Conservation (phyloP, 2,329 filamentous ascomycete species). For the Bipolaris cookei region DNA sequence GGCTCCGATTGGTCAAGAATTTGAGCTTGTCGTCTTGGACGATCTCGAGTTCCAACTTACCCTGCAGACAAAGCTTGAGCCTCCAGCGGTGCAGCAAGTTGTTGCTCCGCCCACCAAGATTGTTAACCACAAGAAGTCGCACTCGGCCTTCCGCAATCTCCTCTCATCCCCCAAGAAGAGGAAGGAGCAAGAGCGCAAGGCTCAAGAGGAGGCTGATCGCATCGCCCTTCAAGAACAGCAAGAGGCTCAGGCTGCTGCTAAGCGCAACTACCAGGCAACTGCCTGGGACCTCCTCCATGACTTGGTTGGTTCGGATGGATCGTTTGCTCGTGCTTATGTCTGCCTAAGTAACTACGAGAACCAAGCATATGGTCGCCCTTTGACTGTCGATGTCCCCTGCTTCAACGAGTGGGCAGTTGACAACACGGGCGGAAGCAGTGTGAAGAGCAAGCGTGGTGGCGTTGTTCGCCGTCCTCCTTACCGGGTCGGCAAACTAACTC, state of each 20-base stretch:
- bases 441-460: constrained; percentile 87
- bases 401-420: constrained; percentile 99
- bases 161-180: constrained; percentile 90
- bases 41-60: constrained; percentile 99
- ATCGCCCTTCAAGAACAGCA: constrained; percentile 57
- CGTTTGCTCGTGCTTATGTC: constrained; percentile 92
- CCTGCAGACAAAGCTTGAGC: constrained; percentile 91
- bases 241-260: constrained; percentile 53
- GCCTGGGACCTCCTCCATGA: constrained; percentile 88
- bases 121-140: constrained; percentile 75
- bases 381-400: constrained; percentile 86
- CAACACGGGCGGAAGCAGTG: constrained; percentile 77
- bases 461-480: constrained; percentile 87
- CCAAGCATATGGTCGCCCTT: constrained; percentile 84
- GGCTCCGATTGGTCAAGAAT: constrained; percentile 95
- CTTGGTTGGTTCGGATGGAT: constrained; percentile 87
- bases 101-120: constrained; percentile 65
- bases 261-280: constrained; percentile 67
- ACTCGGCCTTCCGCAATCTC: constrained; percentile 79
- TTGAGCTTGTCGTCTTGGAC: constrained; percentile 94
- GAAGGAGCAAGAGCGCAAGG: constrained; percentile 86
- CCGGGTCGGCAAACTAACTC: constrained; percentile 89
- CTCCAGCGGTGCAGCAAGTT: constrained; percentile 61
- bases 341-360: constrained; percentile 91
- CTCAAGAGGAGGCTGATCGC: constrained; percentile 82